Conservation (phyloP, 2,329 filamentous ascomycete genomes). For the Clarireedia sp. region DNA sequence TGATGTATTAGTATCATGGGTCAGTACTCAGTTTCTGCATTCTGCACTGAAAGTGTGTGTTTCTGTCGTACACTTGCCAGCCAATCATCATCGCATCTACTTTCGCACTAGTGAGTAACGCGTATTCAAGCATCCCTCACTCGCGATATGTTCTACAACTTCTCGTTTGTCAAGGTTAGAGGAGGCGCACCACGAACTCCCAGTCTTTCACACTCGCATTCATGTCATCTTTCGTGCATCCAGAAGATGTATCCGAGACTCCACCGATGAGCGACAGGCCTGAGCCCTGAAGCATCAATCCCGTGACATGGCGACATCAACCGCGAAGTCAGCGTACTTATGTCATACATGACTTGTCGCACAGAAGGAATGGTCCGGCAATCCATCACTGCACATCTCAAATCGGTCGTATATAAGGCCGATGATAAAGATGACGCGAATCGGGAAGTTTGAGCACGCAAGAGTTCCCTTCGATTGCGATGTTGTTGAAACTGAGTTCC, state of each 20-base stretch:
- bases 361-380: not conserved
- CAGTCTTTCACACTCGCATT: no score
- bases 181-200: no score
- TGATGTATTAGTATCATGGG: no score
- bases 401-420: not conserved
- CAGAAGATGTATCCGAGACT: not conserved
- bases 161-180: no score
- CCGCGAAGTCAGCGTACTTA: not conserved
- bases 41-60: no score
- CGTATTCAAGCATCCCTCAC: no score
- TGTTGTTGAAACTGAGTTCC: not conserved
- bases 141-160: no score
- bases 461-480: slow-evolving; percentile 1
- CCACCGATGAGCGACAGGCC: not conserved
- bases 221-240: no score
- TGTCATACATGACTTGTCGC: not conserved
- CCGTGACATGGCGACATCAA: slow-evolving; percentile 7
- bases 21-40: no score
- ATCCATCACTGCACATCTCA: not conserved
- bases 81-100: no score
- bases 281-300: not conserved
- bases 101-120: no score
- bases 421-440: not conserved
- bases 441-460: not conserved
- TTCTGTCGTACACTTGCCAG: no score